These are phyloP conservation scores for Penicillium riverlandense DNA, from an alignment of 495 filamentous ascomycete species.

Conservation along the genomic window DNA sequence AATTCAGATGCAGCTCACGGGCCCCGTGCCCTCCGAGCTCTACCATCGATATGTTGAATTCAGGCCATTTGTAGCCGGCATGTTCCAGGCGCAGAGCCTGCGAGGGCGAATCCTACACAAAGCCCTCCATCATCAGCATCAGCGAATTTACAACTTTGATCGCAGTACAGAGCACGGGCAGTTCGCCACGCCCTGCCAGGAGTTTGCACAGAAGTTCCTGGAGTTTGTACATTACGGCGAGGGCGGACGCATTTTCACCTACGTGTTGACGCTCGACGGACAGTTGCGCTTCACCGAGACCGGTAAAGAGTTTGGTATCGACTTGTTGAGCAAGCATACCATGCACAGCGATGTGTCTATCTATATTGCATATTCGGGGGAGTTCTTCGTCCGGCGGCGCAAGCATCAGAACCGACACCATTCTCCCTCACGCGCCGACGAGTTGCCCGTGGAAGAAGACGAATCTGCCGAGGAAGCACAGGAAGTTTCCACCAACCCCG, in stretches of 20 bases:
- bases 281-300: conserved; percentile 88
- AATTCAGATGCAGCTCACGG: conserved; percentile 80
- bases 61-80: conserved; percentile 77
- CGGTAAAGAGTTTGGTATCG: conserved; percentile 88
- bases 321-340: conserved; percentile 85
- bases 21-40: conserved; percentile 68
- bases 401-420: conserved; percentile 31
- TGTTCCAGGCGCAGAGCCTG: conserved; percentile 74
- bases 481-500: conserved; percentile 46
- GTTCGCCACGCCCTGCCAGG: conserved; percentile 48
- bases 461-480: conserved; percentile 32
- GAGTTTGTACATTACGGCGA: conserved; percentile 80
- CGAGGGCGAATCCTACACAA: conserved; percentile 72
- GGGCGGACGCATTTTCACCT: conserved; percentile 83
- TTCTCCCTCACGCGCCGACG: conserved; percentile 5
- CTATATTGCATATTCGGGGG: conserved; percentile 85
- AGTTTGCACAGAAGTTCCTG: conserved; percentile 70
- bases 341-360: conserved; percentile 89
- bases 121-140: conserved; percentile 84
- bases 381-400: conserved; percentile 82
- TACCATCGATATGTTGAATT: conserved; percentile 94
- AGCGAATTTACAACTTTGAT: conserved; percentile 81
- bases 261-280: conserved; percentile 82
- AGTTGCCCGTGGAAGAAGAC: conserved; percentile 34
- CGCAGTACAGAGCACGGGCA: conserved; percentile 60